Base-by-base conservation (phyloP, 805 yeast species). In the Candida manassasensis region DNA sequence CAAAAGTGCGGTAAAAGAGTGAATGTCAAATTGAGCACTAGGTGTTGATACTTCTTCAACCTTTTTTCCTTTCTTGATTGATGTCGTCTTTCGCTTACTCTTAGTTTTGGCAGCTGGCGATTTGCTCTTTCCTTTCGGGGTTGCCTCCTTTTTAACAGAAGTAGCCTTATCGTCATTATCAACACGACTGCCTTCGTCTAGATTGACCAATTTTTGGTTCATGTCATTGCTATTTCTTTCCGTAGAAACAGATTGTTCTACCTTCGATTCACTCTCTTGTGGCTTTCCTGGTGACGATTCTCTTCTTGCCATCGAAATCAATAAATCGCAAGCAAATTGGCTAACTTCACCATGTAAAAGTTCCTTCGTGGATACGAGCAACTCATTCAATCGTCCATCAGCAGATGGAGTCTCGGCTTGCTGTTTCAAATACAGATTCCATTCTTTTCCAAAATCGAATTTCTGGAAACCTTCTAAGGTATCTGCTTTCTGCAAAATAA, bases 1-100 rank as follows among this genome's bases (percentile, higher is more conserved):
- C 14, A 55, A 36, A 40, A 52, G 33, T 1, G 58, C 57, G 1
- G 60, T 53, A 32, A 53, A 55, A 3, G 55, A 47, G 40, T 55
- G 57, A 18, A 55, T 50, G 35, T 55, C 59, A 38, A 53, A 49
- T 16, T 19, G 17, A 6, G 14, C 27, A 8, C 9, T 24, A 7
- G 27, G 27, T 7, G 27, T 28, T 37, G 26, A 18, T 18, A 17
- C 17, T 16, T 26, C 33, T 21, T 27, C 27, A n/a, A 25, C 26
- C 28, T 32, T 32, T 15, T 13, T 18, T 18, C 3, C 4, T 18
- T 21, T 19, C 24, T 10, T 12, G 4, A 11, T n/a, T 14, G 25
- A 27, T 9, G 31, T 25, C 12, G 36, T 27, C 18, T 25, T 27
- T 31, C 27, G 33, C 14, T 27, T 39, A 2, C 18, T 18, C 14